Percentiles rank a stretch among this genome's conserved stretches.
phyloP scores from a whole-genome alignment of 2,329 filamentous ascomycete species.

The Conoideocrella luteorostrata region DNA sequence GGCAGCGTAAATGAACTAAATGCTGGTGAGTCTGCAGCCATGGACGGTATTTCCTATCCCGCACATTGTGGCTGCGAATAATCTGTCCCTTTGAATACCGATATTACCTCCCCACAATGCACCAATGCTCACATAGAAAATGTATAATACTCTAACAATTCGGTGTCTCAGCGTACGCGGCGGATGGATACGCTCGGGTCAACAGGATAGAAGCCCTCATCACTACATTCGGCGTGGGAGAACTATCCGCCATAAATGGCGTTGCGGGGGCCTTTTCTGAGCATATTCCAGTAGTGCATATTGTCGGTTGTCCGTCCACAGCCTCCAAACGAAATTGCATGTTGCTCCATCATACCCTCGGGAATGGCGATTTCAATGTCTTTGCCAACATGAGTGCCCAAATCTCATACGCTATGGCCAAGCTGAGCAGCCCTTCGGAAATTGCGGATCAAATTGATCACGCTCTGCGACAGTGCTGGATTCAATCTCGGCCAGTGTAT shows the following conservation, averaged over 20 bases:
- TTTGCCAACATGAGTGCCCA: conserved; percentile 72
- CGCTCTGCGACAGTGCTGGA: conserved; percentile 66
- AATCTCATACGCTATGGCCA: conserved; percentile 65
- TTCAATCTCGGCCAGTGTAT: conserved; percentile 73
- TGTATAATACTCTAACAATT: conserved; percentile 10
- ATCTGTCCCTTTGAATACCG: no score
- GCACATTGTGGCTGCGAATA: no score
- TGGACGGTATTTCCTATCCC: no score
- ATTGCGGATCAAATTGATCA: conserved; percentile 73
- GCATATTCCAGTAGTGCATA: conserved; percentile 64
- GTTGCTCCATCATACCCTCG: conserved; percentile 62
- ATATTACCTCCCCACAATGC: no score
- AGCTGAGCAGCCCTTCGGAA: conserved; percentile 62
- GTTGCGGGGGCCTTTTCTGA: conserved; percentile 70
- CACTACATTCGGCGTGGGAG: conserved; percentile 71
- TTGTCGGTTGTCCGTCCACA: conserved; percentile 49
- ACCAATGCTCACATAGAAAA: neutral
- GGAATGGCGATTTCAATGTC: conserved; percentile 74
- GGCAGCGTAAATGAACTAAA: conserved; percentile 69
- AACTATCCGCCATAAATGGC: conserved; percentile 68
- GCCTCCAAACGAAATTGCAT: conserved; percentile 41
- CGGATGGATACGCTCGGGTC: conserved; percentile 72
- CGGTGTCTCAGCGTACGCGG: conserved; percentile 55
- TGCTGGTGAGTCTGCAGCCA: conserved; percentile 44
- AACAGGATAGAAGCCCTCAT: conserved; percentile 64